phyloP scores from a whole-genome alignment of 164 flowering plant species.

The Echeveria elegans region DNA sequence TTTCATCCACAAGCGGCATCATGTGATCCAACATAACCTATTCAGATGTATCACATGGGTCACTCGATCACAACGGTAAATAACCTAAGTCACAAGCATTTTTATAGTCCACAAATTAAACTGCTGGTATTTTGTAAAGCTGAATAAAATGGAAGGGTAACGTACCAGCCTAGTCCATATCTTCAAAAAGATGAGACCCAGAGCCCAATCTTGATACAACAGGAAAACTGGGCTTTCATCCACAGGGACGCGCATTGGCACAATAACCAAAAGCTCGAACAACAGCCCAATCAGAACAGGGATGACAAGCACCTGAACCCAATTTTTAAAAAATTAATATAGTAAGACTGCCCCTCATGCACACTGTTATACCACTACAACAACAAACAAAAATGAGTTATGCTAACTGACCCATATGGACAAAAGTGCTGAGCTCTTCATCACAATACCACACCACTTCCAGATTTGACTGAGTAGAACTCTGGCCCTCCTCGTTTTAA shows the following conservation, averaged over 20 bases:
- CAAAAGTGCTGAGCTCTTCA: slow-evolving; percentile 75
- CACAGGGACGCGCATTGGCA: slow-evolving; percentile 95
- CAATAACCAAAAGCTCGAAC: slow-evolving; percentile 93
- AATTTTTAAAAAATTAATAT: neutral
- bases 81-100: neutral
- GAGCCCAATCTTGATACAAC: slow-evolving; percentile 97
- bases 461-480: slow-evolving; percentile 59
- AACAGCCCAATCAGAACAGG: slow-evolving; percentile 91
- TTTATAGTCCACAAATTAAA: neutral
- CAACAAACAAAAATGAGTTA: slow-evolving; percentile 3
- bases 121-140: too few species aligned
- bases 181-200: slow-evolving; percentile 92
- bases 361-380: neutral
- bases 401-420: slow-evolving; percentile 77
- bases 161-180: slow-evolving; percentile 96
- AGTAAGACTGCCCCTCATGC: too few species aligned
- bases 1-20: slow-evolving; percentile 89
- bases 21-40: slow-evolving; percentile 96
- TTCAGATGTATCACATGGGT: neutral
- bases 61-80: neutral
- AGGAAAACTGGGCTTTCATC: slow-evolving; percentile 99
- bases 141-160: neutral
- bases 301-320: slow-evolving; percentile 72
- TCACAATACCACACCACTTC: slow-evolving; percentile 81
- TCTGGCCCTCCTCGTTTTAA: slow-evolving; percentile 56